phyloP scores from a whole-genome alignment of 768 basidiomycete genomes.

The Auricularia cornea region DNA sequence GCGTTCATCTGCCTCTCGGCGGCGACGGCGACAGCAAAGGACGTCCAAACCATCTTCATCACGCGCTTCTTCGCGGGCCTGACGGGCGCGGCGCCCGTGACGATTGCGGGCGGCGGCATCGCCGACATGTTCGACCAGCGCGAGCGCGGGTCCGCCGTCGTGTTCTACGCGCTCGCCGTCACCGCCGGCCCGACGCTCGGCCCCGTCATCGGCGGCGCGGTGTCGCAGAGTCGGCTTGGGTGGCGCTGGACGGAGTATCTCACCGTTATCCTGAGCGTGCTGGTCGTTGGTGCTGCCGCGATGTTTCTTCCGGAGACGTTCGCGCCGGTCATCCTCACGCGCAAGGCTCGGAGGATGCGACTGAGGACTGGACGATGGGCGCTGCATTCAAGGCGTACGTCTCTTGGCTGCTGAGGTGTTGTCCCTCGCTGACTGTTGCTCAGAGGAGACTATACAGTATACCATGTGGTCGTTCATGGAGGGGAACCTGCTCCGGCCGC shows the following conservation, averaged over 20 bases:
- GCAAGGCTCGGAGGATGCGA: slow-evolving; percentile 20
- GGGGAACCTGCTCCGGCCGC: slow-evolving; percentile 19
- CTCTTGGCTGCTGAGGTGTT: too few relatives aligned
- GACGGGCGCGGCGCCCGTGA: slow-evolving; percentile 20
- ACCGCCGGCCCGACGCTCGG: slow-evolving; percentile 23
- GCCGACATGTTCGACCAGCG: slow-evolving; percentile 12
- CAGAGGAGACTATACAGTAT: slow-evolving; percentile 20
- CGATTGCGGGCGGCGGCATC: slow-evolving; percentile 16
- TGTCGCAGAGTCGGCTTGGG: slow-evolving; percentile 19
- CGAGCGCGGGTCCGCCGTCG: slow-evolving; percentile 19
- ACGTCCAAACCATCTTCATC: slow-evolving; percentile 26
- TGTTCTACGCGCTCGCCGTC: slow-evolving; percentile 26
- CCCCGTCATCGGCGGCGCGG: slow-evolving; percentile 22
- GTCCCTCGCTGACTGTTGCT: neutral
- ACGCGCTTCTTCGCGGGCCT: slow-evolving; percentile 21
- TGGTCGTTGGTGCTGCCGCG: slow-evolving; percentile 16
- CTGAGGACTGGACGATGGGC: slow-evolving; percentile 21
- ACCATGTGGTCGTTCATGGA: slow-evolving; percentile 20
- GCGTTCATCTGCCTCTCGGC: slow-evolving; percentile 26
- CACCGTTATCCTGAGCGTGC: slow-evolving; percentile 19
- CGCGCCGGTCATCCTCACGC: slow-evolving; percentile 21
- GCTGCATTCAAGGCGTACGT: slow-evolving; percentile 15
- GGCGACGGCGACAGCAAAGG: slow-evolving; percentile 23
- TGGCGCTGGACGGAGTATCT: slow-evolving; percentile 31
- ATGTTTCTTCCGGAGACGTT: slow-evolving; percentile 27